Base-by-base conservation (phyloP, 257 asterid species). In the Nicotiana sylvestris region DNA sequence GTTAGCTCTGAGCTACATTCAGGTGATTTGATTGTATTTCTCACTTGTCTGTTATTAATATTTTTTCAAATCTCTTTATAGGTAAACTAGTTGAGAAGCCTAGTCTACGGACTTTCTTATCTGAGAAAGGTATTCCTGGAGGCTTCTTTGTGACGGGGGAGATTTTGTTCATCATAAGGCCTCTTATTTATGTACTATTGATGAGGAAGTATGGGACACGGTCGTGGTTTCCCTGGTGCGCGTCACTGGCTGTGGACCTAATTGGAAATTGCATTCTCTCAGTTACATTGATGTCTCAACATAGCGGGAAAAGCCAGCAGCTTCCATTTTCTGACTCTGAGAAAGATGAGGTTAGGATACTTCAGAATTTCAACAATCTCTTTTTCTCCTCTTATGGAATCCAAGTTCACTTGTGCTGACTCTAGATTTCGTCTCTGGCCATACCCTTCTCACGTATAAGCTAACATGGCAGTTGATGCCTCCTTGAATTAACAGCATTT, bases 201-300 rank as follows among this genome's bases (percentile, higher is more conserved):
- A 90, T 94, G 85, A 91, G 93, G 87, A 96, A 91, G 82, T 92
- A 87, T 56, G 97, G 98, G 68, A 82, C 83, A 0, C 89, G 89
- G 27, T 93, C 98, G 17, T 96, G 99, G 98, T 89, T 89, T 84
- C 98, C 99, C 66, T 94, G 98, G 98, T 81, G 93, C 80, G 78
- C 92, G 81, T 93, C 98, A 4, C 88, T 93, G 86, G 85, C 64
- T 4, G 91, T 94, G 51, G 99, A 96, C 84, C 91, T 96, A 70
- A 10, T 90, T 27, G 97, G 97, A 80, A 94, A 91, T 83, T 88
- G 93, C 82, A 85, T 94, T 76, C 87, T 87, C 82, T 90, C 98
- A 56, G 82, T 30, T 69, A 85, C 89, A 80, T 29, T 92, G 49
- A 49, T 51, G 79, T 66, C 60, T 57, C 65, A 86, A 77, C 83